Conservation (phyloP, 805 yeast genomes). For the Candida lessepsii region DNA sequence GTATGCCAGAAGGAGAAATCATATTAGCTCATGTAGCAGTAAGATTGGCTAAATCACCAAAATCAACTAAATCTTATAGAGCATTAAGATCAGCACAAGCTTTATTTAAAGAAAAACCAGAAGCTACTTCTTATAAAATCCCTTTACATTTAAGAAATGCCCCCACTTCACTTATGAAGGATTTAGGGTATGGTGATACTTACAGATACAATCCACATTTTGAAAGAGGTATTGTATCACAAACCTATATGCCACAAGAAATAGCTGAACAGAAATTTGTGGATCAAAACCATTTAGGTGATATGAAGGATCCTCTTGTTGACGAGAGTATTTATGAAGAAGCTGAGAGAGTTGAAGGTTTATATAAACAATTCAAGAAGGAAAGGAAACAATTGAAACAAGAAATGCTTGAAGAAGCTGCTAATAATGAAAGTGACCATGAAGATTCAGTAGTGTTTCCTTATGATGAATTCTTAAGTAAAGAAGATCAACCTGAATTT, state of each 20-base stretch:
- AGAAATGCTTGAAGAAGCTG: constrained; percentile 9
- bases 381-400: constrained; percentile 11
- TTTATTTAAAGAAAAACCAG: constrained; percentile 56
- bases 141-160: constrained; percentile 91
- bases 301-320: constrained; percentile 19
- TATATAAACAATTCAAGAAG: constrained; percentile 21
- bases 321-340: constrained; percentile 13
- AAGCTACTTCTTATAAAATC: constrained; percentile 58
- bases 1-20: constrained; percentile 91
- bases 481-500: constrained; percentile 39
- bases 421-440: constrained; percentile 2
- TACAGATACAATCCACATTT: constrained; percentile 89
- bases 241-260: constrained; percentile 71
- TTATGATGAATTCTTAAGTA: constrained; percentile 34
- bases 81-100: constrained; percentile 71
- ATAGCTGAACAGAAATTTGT: constrained; percentile 46
- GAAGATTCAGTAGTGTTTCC: constrained; percentile 13
- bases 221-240: constrained; percentile 68
- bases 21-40: constrained; percentile 90
- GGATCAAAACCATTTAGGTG: constrained; percentile 57
- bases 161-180: constrained; percentile 88
- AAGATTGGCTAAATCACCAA: constrained; percentile 81
- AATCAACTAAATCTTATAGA: constrained; percentile 82
- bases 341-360: constrained; percentile 16
- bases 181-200: constrained; percentile 77